A percentile compares a stretch with the other conserved stretches of the same genome.
phyloP scores from a whole-genome alignment of 2,329 filamentous ascomycete genomes.

The Pestalotiopsis sp. region DNA sequence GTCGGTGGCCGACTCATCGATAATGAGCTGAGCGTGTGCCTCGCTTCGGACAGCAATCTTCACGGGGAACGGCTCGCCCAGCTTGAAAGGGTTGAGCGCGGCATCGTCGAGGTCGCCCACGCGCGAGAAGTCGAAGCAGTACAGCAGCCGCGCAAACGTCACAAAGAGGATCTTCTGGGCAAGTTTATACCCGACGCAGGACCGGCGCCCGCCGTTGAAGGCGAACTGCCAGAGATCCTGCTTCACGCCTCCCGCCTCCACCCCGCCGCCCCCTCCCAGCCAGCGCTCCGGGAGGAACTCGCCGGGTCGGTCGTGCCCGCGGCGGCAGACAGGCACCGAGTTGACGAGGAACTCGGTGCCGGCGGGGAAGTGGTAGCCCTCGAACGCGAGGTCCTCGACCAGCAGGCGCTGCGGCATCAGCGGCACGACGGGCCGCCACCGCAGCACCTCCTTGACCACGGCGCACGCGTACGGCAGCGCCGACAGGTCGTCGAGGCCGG shows the following conservation, averaged over 20 bases:
- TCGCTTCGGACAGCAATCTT: neutral
- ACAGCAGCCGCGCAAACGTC: neutral
- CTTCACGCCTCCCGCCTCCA: neutral
- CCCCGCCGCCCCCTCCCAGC: neutral
- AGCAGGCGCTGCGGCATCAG: constrained; percentile 36
- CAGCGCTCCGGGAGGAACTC: neutral
- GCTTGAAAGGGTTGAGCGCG: neutral
- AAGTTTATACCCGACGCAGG: neutral
- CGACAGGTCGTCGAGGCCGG: constrained; percentile 45
- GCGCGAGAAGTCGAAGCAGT: neutral
- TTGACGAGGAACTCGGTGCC: constrained; percentile 44
- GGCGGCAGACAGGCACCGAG: constrained; percentile 34
- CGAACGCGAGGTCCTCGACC: constrained; percentile 46
- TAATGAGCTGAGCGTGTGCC: neutral
- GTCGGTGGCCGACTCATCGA: no score
- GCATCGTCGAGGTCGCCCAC: neutral
- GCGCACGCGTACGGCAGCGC: constrained; percentile 54
- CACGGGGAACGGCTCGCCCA: neutral
- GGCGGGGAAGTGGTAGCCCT: constrained; percentile 45
- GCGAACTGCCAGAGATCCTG: neutral
- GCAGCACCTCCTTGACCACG: constrained; percentile 55
- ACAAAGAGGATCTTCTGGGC: neutral
- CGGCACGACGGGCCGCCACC: constrained; percentile 46
- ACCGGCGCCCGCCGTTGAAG: neutral
- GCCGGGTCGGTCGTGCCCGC: neutral